A percentile compares a stretch with the other conserved stretches of the same genome.
Conservation (phyloP, 371 early-diverging fungal genomes). For the Mortierella sp. region DNA sequence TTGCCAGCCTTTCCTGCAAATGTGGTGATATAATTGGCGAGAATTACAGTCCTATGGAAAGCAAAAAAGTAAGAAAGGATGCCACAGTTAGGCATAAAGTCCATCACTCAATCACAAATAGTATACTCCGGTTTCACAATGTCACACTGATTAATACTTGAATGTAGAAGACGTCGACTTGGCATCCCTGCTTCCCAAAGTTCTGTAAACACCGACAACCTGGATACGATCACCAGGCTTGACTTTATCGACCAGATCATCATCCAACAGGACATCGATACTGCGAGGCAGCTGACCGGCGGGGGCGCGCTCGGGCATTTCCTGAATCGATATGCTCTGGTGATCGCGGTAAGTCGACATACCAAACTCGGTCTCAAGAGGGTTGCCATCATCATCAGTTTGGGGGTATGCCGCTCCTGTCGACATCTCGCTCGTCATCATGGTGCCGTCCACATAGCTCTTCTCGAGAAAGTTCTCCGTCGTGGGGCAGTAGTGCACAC, state of each 20-base stretch:
- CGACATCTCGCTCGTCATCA: slow-evolving; percentile 72
- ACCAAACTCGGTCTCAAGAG: slow-evolving; percentile 97
- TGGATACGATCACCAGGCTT: slow-evolving; percentile 99
- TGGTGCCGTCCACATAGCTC: slow-evolving; percentile 93
- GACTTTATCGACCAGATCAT: slow-evolving; percentile 96
- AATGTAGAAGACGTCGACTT: slow-evolving; percentile 89
- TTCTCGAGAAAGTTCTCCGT: slow-evolving; percentile 88
- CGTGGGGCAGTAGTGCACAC: slow-evolving; percentile 95
- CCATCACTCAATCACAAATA: neutral
- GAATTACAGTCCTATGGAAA: slow-evolving; percentile 83
- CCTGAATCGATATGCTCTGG: slow-evolving; percentile 98
- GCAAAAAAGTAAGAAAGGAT: neutral
- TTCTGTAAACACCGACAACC: slow-evolving; percentile 96
- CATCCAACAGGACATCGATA: slow-evolving; percentile 96
- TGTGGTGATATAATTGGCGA: slow-evolving; percentile 92
- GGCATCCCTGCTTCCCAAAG: slow-evolving; percentile 85
- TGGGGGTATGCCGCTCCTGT: slow-evolving; percentile 87
- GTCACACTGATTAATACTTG: slow-evolving; percentile 62
- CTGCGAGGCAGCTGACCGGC: slow-evolving; percentile 98
- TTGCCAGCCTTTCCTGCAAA: slow-evolving; percentile 85
- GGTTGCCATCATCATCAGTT: slow-evolving; percentile 94
- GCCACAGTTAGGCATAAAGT: neutral
- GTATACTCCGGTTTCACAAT: neutral
- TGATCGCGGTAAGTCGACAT: slow-evolving; percentile 95
- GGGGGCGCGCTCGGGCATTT: slow-evolving; percentile 99